A percentile compares a stretch with the other conserved stretches of the same genome.
Evolutionary conservation across 306 rosid species (phyloP).

Genomic region (Comarum palustre): DNA sequence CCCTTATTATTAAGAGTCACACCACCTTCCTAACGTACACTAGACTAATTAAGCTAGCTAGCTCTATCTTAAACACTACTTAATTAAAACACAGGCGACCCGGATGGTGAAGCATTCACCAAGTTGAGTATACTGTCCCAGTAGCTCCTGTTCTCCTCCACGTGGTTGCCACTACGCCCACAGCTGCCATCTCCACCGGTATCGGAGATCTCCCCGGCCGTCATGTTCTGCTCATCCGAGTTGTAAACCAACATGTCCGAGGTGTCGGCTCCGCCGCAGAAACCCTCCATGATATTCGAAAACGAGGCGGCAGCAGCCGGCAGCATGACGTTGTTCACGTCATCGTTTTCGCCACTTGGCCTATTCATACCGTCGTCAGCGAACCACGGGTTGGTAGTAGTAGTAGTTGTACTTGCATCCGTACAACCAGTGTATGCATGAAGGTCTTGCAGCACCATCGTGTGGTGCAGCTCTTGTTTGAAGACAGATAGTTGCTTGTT

Average conservation of each 20-base stretch:
- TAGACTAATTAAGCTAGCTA: neutral
- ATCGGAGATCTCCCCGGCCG: constrained; percentile 43
- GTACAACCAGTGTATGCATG: constrained; percentile 8
- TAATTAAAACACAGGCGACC: constrained; percentile 37
- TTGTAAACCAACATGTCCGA: constrained; percentile 60
- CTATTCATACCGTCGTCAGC: constrained; percentile 26
- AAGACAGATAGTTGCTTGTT: neutral
- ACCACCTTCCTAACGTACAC: neutral
- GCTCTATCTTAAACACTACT: neutral
- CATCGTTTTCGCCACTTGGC: neutral
- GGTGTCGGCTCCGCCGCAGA: constrained; percentile 9
- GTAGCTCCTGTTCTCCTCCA: constrained; percentile 82
- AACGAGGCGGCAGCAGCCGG: neutral
- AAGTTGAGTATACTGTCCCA: constrained; percentile 81
- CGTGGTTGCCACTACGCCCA: constrained; percentile 30
- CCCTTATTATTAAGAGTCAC: neutral
- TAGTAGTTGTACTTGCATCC: constrained; percentile 7
- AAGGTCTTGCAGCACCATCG: constrained; percentile 20
- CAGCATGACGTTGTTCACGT: neutral
- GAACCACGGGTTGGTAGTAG: constrained; percentile 17
- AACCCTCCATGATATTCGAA: constrained; percentile 48
- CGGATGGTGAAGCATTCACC: constrained; percentile 42
- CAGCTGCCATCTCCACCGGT: constrained; percentile 31
- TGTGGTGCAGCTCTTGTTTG: constrained; percentile 1
- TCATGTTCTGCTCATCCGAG: constrained; percentile 33